Percentiles rank a stretch among this genome's conserved stretches.
Conservation (phyloP, 768 basidiomycete species). For the Tricholoma flavovirens region DNA sequence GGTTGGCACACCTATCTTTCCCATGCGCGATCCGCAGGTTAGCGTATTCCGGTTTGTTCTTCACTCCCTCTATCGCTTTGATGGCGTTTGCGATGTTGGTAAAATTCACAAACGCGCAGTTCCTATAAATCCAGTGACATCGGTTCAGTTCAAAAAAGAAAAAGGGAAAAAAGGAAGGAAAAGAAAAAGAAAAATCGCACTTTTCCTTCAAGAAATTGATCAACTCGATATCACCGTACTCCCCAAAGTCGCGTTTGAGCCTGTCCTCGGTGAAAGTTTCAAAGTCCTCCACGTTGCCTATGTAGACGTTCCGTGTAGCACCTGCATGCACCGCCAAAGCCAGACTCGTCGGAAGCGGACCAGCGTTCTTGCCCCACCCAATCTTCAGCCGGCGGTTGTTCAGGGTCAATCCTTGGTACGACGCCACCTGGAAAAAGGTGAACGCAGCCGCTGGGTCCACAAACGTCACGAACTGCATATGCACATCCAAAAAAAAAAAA, state of each 20-base stretch:
- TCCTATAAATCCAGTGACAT: conserved; percentile 42
- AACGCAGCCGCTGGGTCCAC: conserved; percentile 91
- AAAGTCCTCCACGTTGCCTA: conserved; percentile 94
- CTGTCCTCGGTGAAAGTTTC: conserved; percentile 87
- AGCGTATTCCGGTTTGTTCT: conserved; percentile 85
- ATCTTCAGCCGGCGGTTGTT: conserved; percentile 94
- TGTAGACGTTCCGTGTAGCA: conserved; percentile 94
- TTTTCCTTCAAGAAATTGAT: conserved; percentile 95
- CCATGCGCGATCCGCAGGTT: conserved; percentile 90
- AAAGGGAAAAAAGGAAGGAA: conserved; percentile 1
- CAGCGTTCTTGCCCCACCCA: conserved; percentile 97
- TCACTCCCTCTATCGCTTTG: conserved; percentile 97
- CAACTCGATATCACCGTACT: conserved; percentile 95
- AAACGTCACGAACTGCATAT: conserved; percentile 91
- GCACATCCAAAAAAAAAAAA: no score
- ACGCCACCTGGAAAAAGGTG: conserved; percentile 91
- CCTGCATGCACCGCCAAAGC: conserved; percentile 89
- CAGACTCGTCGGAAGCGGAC: conserved; percentile 76
- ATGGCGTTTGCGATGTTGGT: conserved; percentile 93
- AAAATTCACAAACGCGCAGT: conserved; percentile 95
- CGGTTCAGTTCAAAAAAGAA: not conserved
- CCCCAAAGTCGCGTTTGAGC: conserved; percentile 88
- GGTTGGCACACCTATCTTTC: conserved; percentile 93
- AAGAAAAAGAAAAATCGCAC: conserved; percentile 37
- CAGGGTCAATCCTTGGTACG: conserved; percentile 82